Evolutionary conservation across 176 grass and related monocot species (phyloP), one percentile per base, ranked within the genome.

Genomic region (Oryza meyeriana): DNA sequence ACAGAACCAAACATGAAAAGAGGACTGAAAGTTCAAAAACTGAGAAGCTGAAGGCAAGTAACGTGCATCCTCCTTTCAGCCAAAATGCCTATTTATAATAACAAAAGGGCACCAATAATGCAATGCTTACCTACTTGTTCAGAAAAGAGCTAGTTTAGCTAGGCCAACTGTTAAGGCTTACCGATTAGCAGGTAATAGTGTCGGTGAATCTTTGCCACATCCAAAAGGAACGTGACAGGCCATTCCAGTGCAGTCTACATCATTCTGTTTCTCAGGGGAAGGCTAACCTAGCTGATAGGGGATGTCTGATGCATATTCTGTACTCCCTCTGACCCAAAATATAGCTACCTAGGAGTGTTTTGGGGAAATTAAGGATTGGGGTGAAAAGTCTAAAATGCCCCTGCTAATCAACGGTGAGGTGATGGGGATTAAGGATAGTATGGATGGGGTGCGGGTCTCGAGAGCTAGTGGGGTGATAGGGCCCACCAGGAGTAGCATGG

Each of bases 191-290:
- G 29, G 14, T 44, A 82, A 66, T 29, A 33, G 63, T 78, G 78
- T 36, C 28, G 20, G 74, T 79, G 74, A 86, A 75, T 79, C 67
- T 90, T 68, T 68, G 30, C 11, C 28, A 79, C 34, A 79, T 87
- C 79, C 84, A 86, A 87, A 65, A 79, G 52, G 18, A 76, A 45
- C 18, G 34, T 67, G 67, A 65, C 80, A 79, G 65, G 75, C 48
- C 42, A 34, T 74, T 76, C 18, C 10, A 58, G 17, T 67, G 63
- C 2, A 70, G 8, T n/a, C 50, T 61, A 42, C 34, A 72, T 10
- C 39, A 61, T 64, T 74, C 31, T 29, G 6, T 27, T 38, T 24
- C 30, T 14, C 72, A 41, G 17, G 17, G 35, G 72, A 25, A 44
- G 69, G 45, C 62, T 76, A 16, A 50, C 17, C 63, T 55, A 47